Evolutionary conservation across 1,139 yeast genomes (phyloP).

Genomic region (Geotrichum cucujoidarum): DNA sequence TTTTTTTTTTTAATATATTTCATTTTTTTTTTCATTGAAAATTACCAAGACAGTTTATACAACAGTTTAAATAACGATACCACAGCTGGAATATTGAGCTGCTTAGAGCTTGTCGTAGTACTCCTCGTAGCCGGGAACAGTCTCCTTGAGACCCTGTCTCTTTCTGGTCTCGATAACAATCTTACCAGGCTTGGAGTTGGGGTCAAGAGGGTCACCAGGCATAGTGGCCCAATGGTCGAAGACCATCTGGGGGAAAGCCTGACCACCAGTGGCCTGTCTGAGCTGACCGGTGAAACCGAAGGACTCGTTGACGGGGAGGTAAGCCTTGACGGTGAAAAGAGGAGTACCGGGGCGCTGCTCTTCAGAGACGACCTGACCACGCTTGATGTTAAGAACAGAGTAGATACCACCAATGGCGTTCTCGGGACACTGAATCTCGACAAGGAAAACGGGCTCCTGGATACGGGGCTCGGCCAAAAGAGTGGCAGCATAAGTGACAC

Average conservation of each 20-base stretch:
- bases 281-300: constrained; percentile 99
- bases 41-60: constrained; percentile 1
- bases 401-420: constrained; percentile 99
- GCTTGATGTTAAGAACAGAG: constrained; percentile 98
- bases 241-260: constrained; percentile 99
- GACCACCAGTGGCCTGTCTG: constrained; percentile 99
- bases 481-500: constrained; percentile 97
- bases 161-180: constrained; percentile 87
- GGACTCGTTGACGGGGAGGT: constrained; percentile 99
- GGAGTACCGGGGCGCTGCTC: constrained; percentile 99
- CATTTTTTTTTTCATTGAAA: constrained; percentile 1
- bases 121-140: constrained; percentile 98
- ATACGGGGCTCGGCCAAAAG: constrained; percentile 98
- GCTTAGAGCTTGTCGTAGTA: constrained; percentile 97
- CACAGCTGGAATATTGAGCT: constrained; percentile 8
- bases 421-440: constrained; percentile 99
- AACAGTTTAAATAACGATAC: constrained; percentile 4
- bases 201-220: constrained; percentile 89
- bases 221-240: constrained; percentile 96
- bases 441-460: constrained; percentile 99
- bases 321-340: constrained; percentile 97
- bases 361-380: constrained; percentile 99
- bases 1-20: background rate
- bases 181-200: constrained; percentile 89
- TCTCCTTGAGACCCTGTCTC: constrained; percentile 96